Evolutionary conservation across 2,329 filamentous ascomycete species (phyloP).

Genomic region (Spiromastix sp.): DNA sequence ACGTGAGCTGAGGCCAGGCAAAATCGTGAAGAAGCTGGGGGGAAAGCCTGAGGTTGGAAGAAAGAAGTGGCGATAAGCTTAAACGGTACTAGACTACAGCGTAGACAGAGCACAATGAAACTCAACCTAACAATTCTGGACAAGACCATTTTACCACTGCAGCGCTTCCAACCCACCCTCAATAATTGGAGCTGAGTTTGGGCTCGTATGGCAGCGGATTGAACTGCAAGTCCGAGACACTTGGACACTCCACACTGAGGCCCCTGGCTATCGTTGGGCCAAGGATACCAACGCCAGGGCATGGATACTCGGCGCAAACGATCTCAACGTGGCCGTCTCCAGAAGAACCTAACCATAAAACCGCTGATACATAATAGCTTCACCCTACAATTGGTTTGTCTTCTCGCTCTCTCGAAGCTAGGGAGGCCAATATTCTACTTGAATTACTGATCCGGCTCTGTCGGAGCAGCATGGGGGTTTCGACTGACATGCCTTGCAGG

Average conservation of each 20-base stretch:
- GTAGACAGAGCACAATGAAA: neutral
- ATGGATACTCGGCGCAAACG: neutral
- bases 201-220: too few species aligned
- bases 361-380: neutral
- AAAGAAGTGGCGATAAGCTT: neutral
- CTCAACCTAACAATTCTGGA: too few species aligned
- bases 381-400: neutral
- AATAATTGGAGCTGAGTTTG: too few species aligned
- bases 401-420: too few species aligned
- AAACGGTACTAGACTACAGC: neutral
- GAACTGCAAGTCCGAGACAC: too few species aligned
- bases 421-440: neutral
- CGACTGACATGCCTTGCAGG: conserved; percentile 4
- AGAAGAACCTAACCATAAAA: conserved; percentile 1
- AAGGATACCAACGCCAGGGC: neutral
- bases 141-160: too few species aligned
- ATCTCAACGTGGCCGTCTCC: conserved; percentile 6
- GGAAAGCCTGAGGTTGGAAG: too few species aligned
- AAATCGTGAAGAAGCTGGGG: too few species aligned
- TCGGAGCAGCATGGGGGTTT: neutral
- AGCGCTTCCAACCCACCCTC: too few species aligned
- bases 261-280: neutral
- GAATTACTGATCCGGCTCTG: too few species aligned
- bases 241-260: neutral
- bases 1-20: too few species aligned